Conservation (phyloP, 352 stramenopile species). For the Phytophthora tentaculata region DNA sequence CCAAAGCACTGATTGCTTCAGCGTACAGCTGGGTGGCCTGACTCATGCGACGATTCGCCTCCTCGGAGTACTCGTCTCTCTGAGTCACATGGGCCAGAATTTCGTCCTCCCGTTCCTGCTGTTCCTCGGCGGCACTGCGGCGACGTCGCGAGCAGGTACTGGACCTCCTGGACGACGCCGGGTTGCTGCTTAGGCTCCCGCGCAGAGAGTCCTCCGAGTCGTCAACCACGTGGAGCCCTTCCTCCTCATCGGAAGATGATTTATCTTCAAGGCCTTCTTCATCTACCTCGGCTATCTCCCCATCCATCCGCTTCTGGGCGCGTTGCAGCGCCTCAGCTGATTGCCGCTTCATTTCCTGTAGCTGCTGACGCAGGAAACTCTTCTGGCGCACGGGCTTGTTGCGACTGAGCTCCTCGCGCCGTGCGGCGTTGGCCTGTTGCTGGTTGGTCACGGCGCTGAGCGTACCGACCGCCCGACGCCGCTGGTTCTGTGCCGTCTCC, state of each 20-base stretch:
- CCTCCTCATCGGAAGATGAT: conserved; percentile 37
- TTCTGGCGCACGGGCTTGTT: conserved; percentile 61
- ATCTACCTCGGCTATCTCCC: conserved; percentile 41
- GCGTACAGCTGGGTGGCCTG: conserved; percentile 64
- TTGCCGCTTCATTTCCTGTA: conserved; percentile 82
- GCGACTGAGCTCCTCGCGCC: conserved; percentile 28
- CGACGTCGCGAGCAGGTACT: conserved; percentile 36
- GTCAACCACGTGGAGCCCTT: conserved; percentile 39
- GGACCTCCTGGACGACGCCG: conserved; percentile 40
- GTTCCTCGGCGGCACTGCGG: conserved; percentile 34
- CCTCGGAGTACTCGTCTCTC: conserved; percentile 42
- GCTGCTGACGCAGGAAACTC: conserved; percentile 70
- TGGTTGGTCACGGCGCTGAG: conserved; percentile 48
- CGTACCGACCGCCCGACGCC: conserved; percentile 44
- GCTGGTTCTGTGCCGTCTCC: conserved; percentile 42
- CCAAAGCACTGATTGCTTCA: conserved; percentile 55
- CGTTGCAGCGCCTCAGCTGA: conserved; percentile 60
- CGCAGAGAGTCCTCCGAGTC: conserved; percentile 45
- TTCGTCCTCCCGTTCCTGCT: conserved; percentile 40
- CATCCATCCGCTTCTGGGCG: conserved; percentile 55
- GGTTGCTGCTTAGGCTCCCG: conserved; percentile 39
- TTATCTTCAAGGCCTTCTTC: conserved; percentile 30
- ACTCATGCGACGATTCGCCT: conserved; percentile 53
- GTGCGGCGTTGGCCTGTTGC: conserved; percentile 34
- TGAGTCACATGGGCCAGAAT: conserved; percentile 39